A percentile compares a stretch with the other conserved stretches of the same genome.
phyloP scores from a whole-genome alignment of 257 asterid species.

The Primulina eburnea region DNA sequence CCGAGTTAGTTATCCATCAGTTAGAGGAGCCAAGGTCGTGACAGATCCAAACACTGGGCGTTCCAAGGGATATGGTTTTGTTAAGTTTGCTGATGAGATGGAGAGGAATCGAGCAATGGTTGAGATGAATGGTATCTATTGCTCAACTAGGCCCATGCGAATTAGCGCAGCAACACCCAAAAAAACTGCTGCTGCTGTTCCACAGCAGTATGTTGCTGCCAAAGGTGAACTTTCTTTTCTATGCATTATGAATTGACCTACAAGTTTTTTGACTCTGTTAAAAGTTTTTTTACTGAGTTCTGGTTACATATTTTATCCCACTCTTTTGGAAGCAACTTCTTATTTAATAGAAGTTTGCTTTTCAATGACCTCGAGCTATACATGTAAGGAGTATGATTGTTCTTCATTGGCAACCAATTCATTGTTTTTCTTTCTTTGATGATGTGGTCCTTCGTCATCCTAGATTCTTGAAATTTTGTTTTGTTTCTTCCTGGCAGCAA shows the following conservation, averaged over 20 bases:
- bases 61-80: slow-evolving; percentile 98
- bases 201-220: slow-evolving; percentile 66
- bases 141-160: slow-evolving; percentile 98
- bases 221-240: slow-evolving; percentile 47
- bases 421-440: slow-evolving; percentile 12
- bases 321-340: neutral
- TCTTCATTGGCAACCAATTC: neutral
- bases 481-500: slow-evolving; percentile 44
- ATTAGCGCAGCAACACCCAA: slow-evolving; percentile 99
- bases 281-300: neutral
- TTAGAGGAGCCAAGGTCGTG: slow-evolving; percentile 97
- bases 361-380: slow-evolving; percentile 20
- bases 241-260: slow-evolving; percentile 20
- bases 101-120: slow-evolving; percentile 96
- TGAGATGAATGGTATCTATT: slow-evolving; percentile 94
- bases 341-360: neutral
- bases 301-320: neutral
- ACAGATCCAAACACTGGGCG: slow-evolving; percentile 98
- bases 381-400: slow-evolving; percentile 8
- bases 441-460: slow-evolving; percentile 17
- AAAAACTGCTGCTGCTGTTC: slow-evolving; percentile 60
- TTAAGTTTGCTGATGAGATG: slow-evolving; percentile 85
- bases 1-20: slow-evolving; percentile 77
- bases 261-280: neutral
- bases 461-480: slow-evolving; percentile 15